These are phyloP conservation scores for Trichophyton rubrum DNA, from an alignment of 2,329 filamentous ascomycete genomes.

Conservation along the genomic window DNA sequence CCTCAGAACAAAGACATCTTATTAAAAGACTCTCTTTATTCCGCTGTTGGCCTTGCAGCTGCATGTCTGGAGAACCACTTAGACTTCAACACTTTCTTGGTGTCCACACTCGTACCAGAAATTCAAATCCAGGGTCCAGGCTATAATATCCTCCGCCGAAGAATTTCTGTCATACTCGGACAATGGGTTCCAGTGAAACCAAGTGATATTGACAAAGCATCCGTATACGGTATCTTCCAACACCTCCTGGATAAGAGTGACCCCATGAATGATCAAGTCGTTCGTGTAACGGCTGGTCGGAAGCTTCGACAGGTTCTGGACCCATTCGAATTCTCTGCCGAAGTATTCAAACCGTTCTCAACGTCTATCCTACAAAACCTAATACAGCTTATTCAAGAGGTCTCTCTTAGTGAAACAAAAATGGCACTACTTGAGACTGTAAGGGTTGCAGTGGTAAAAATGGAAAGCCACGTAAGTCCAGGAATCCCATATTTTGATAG, in stretches of 20 bases:
- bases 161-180: constrained; percentile 77
- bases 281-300: constrained; percentile 78
- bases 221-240: constrained; percentile 80
- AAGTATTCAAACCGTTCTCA: constrained; percentile 65
- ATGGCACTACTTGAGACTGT: constrained; percentile 82
- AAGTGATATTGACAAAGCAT: constrained; percentile 51
- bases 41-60: constrained; percentile 75
- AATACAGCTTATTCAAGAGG: constrained; percentile 64
- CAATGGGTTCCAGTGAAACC: constrained; percentile 80
- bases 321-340: constrained; percentile 67
- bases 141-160: constrained; percentile 72
- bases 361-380: constrained; percentile 59
- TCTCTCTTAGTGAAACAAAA: constrained; percentile 76
- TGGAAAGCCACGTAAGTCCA: constrained; percentile 57
- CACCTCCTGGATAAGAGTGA: constrained; percentile 71
- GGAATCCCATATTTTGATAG: constrained; percentile 37
- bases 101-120: constrained; percentile 63
- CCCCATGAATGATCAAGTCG: constrained; percentile 74
- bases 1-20: constrained; percentile 56
- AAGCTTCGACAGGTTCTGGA: constrained; percentile 71
- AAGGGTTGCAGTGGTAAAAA: constrained; percentile 62
- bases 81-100: constrained; percentile 72
- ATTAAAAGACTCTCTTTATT: constrained; percentile 89
- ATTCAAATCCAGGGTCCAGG: constrained; percentile 54
- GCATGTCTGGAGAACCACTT: constrained; percentile 60